These are phyloP conservation scores for Noccaea bulbosa DNA, from an alignment of 345 rosid species.

Conservation along the genomic window DNA sequence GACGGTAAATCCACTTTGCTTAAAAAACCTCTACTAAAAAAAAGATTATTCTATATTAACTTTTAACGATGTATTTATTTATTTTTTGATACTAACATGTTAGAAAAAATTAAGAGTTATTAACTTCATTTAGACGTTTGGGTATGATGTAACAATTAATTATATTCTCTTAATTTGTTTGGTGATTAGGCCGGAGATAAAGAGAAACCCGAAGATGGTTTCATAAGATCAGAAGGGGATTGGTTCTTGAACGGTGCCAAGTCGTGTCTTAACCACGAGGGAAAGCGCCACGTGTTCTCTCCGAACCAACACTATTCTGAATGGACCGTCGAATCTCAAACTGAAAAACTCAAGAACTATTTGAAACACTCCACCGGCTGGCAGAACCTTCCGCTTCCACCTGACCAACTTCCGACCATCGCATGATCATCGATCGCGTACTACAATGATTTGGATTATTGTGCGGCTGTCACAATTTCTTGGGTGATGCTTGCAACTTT, in stretches of 20 bases:
- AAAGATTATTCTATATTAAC: too few relatives aligned
- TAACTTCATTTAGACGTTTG: neutral
- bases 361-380: slow-evolving; percentile 84
- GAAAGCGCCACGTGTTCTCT: slow-evolving; percentile 54
- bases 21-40: too few relatives aligned
- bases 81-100: too few relatives aligned
- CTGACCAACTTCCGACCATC: slow-evolving; percentile 30
- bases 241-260: slow-evolving; percentile 65
- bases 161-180: neutral
- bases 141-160: slow-evolving; percentile 5
- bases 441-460: neutral
- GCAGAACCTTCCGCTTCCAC: slow-evolving; percentile 65
- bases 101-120: too few relatives aligned
- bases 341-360: slow-evolving; percentile 67
- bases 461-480: neutral
- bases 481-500: neutral
- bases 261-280: slow-evolving; percentile 54
- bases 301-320: slow-evolving; percentile 68
- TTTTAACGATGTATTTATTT: too few relatives aligned
- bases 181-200: slow-evolving; percentile 70
- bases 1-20: slow-evolving; percentile 51
- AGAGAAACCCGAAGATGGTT: slow-evolving; percentile 56
- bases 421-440: neutral
- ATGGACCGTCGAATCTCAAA: slow-evolving; percentile 75
- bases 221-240: slow-evolving; percentile 84